Base-by-base conservation (phyloP, 1,284 basidiomycete species). In the Microbotryum scabiosae region DNA sequence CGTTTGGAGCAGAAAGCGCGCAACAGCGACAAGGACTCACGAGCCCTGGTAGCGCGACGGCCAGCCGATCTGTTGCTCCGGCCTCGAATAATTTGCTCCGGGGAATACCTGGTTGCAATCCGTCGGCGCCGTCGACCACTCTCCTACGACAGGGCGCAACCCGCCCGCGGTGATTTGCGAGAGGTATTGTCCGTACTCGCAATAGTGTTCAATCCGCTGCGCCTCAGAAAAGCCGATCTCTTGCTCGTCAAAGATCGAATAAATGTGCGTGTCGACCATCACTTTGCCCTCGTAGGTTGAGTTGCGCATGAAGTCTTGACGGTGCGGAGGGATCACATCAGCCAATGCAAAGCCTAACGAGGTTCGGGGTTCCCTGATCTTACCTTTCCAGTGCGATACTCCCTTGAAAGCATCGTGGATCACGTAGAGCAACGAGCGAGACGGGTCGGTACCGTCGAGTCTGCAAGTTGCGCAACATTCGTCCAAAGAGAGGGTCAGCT, bases 341-440 rank as follows among this genome's bases (percentile, higher is more conserved):
- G 16, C 36, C 5, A 41, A 7, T 41, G 36, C 36, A 41, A 16
- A 10, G 16, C 36, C 16, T 41, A 16, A 16, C 36, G 36, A 18
- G 36, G 16, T 41, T 18, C 14, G 14, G 14, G 32, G 36, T 5
- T 9, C 30, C 2, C 36, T 18, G 16, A 12, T 5, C 36, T 18
- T 41, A 41, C 83, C 82, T 55, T 79, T 75, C 87, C 88, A 94
- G 70, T 81, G 86, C 61, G 79, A 81, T 41, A 90, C 76, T 41
- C 82, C 78, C 74, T 90, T 84, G 81, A 96, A 88, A 3, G 87
- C 90, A 72, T 96, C 93, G 71, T 88, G 85, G 56, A 94, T 81
- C 60, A 90, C 78, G 21, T 85, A 81, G 26, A 88, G 72, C 2
- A 82, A n/a, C 68, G 61, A 47, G 43, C 49, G 51, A 7, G 61